A percentile compares a stretch with the other conserved stretches of the same genome.
Conservation (phyloP, 208 protist species). For the Crithidia expoeki region DNA sequence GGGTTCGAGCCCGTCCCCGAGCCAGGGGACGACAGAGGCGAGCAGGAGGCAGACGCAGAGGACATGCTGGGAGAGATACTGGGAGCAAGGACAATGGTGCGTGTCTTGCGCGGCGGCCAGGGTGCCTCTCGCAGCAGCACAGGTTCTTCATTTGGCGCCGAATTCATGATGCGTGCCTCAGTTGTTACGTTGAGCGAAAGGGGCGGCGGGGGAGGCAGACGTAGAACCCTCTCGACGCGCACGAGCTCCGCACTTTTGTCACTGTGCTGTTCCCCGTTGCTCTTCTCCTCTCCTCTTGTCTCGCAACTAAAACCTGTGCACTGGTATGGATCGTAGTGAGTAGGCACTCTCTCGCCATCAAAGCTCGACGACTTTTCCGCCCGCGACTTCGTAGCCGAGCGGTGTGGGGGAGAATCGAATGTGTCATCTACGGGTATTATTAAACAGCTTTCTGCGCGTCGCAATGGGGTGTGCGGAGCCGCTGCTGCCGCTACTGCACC, state of each 20-base stretch:
- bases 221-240: constrained; percentile 24
- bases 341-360: neutral
- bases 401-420: constrained; percentile 17
- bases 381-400: constrained; percentile 29
- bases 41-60: constrained; percentile 8
- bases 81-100: constrained; percentile 33
- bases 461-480: neutral
- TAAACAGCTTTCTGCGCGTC: neutral
- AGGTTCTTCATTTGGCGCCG: neutral
- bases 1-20: neutral
- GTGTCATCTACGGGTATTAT: neutral
- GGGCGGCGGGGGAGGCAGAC: constrained; percentile 22
- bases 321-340: neutral
- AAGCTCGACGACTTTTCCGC: constrained; percentile 13
- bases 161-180: neutral
- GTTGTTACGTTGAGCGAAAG: neutral
- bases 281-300: neutral
- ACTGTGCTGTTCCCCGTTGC: neutral
- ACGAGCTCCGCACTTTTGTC: constrained; percentile 5
- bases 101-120: constrained; percentile 29
- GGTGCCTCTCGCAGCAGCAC: constrained; percentile 3
- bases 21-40: constrained; percentile 5
- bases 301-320: neutral
- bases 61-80: constrained; percentile 33
- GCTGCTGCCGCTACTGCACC: neutral